These are phyloP conservation scores for Coniochaeta sp. DNA, from an alignment of 2,329 filamentous ascomycete species.

Conservation along the genomic window DNA sequence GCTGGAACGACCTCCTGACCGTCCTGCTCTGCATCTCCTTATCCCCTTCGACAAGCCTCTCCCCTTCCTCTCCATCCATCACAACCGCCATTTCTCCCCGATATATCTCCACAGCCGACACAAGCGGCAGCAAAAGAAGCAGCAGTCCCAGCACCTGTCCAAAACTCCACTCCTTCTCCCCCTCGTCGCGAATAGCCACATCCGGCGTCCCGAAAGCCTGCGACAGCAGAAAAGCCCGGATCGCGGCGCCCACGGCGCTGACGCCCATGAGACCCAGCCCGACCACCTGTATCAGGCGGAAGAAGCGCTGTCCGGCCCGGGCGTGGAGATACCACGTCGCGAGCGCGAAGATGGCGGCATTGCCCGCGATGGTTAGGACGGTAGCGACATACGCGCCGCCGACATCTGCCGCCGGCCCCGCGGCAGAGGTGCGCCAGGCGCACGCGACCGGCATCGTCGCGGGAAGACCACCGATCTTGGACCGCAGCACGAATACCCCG, in stretches of 20 bases:
- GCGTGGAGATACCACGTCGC: constrained; percentile 59
- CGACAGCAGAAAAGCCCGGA: constrained; percentile 47
- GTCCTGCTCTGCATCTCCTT: neutral
- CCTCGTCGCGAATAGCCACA: constrained; percentile 39
- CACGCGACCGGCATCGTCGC: constrained; percentile 51
- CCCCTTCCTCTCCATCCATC: constrained; percentile 9
- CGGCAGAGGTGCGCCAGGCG: constrained; percentile 41
- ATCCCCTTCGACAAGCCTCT: constrained; percentile 7
- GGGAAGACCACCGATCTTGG: constrained; percentile 41
- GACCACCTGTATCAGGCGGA: constrained; percentile 43
- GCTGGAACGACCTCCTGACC: constrained; percentile 3
- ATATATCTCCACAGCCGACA: constrained; percentile 50
- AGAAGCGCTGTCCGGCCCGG: constrained; percentile 39
- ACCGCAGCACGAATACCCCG: constrained; percentile 48
- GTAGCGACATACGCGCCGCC: constrained; percentile 44
- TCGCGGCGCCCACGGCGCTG: constrained; percentile 50
- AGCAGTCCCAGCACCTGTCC: constrained; percentile 54
- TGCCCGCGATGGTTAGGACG: constrained; percentile 51
- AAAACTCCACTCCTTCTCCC: constrained; percentile 54
- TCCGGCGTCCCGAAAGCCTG: constrained; percentile 52
- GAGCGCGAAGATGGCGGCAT: constrained; percentile 49
- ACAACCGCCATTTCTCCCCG: constrained; percentile 13
- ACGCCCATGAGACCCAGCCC: constrained; percentile 48
- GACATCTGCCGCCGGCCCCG: constrained; percentile 10
- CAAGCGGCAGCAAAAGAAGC: constrained; percentile 50